These are phyloP conservation scores for Tricholoma saponaceum DNA, from an alignment of 768 basidiomycete species.

Conservation along the genomic window DNA sequence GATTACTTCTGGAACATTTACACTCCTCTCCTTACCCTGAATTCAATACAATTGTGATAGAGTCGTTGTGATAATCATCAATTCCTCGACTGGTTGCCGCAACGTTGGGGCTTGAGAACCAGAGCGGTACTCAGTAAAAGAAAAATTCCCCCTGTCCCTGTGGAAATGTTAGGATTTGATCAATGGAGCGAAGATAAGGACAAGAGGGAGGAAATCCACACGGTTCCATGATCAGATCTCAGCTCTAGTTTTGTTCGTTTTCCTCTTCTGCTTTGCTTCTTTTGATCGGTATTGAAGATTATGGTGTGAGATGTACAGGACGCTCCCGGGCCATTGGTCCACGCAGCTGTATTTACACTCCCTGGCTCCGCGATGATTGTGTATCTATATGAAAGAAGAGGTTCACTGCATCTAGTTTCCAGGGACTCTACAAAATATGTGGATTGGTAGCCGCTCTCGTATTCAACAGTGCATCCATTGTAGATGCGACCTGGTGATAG, in stretches of 20 bases:
- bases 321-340: background rate
- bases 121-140: background rate
- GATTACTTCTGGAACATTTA: background rate
- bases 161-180: background rate
- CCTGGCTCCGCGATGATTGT: background rate
- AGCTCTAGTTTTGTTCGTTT: background rate
- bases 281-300: constrained; percentile 2
- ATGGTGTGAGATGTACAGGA: background rate
- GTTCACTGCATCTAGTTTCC: background rate
- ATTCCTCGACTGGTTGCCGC: background rate
- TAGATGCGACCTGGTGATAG: background rate
- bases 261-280: constrained; percentile 2
- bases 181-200: background rate
- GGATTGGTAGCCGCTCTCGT: background rate
- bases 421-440: background rate
- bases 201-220: background rate
- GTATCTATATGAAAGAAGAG: background rate
- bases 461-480: background rate
- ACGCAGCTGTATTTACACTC: background rate
- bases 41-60: background rate
- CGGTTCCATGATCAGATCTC: background rate
- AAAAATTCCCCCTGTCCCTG: background rate
- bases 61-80: background rate
- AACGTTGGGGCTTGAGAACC: background rate
- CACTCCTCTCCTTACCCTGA: background rate